phyloP scores from a whole-genome alignment of 495 filamentous ascomycete species.

The Evansstolkia leycettana region DNA sequence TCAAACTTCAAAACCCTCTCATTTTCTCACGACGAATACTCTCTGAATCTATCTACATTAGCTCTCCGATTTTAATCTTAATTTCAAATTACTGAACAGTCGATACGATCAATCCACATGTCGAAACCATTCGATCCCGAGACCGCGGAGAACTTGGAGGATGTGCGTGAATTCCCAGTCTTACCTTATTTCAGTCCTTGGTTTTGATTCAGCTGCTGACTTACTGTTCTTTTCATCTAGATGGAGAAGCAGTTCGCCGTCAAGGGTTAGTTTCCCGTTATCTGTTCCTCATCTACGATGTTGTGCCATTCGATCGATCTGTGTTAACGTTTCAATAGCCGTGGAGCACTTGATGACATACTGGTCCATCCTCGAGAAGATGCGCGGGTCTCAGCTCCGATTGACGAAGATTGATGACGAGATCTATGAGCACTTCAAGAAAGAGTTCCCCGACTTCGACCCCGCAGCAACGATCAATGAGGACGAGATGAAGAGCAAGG shows the following conservation, averaged over 20 bases:
- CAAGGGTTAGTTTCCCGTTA: conserved; percentile 50
- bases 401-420: conserved; percentile 92
- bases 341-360: conserved; percentile 95
- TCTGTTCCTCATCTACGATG: conserved; percentile 3
- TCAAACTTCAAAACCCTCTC: no score
- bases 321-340: conserved; percentile 28
- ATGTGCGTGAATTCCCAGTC: conserved; percentile 35
- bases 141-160: conserved; percentile 64
- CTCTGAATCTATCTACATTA: no score
- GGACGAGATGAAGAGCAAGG: conserved; percentile 94
- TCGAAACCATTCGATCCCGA: conserved; percentile 50
- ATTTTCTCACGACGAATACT: no score
- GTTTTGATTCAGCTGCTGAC: conserved; percentile 12
- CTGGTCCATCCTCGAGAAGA: conserved; percentile 87
- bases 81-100: not conserved
- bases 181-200: not conserved
- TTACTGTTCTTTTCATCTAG: conserved; percentile 38
- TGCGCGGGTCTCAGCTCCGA: conserved; percentile 71
- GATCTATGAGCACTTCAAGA: conserved; percentile 76
- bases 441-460: conserved; percentile 87
- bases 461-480: conserved; percentile 68
- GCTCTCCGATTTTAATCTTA: not conserved
- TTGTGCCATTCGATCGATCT: conserved; percentile 1
- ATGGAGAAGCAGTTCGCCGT: conserved; percentile 99
- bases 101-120: conserved; percentile 19